Evolutionary conservation across 1,284 basidiomycete species (phyloP).

Genomic region (Tilletia indica): DNA sequence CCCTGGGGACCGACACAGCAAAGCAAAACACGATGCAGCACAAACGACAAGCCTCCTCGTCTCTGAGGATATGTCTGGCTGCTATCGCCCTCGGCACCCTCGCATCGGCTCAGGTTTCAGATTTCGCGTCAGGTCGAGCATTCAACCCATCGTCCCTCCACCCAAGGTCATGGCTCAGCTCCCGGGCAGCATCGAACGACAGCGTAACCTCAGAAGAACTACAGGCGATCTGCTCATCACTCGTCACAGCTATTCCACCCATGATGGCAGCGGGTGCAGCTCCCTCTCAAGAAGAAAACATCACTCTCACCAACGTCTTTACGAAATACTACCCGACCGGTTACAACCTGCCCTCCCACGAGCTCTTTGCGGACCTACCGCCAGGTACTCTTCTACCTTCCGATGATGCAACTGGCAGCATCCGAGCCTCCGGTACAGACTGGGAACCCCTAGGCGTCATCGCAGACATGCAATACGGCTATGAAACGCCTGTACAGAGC

Average conservation of each 20-base stretch:
- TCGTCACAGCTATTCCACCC: constrained; percentile 8
- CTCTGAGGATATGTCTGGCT: no score
- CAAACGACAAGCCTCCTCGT: no score
- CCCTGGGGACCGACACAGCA: no score
- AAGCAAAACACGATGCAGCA: no score
- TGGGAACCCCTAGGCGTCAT: constrained; percentile 26
- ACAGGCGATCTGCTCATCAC: not conserved
- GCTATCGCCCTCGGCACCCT: no score
- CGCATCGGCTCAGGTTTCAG: no score
- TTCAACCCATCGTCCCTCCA: not conserved
- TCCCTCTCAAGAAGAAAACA: constrained; percentile 4
- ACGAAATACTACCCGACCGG: constrained; percentile 27
- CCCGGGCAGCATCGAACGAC: not conserved
- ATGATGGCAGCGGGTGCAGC: constrained; percentile 11
- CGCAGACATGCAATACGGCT: constrained; percentile 33
- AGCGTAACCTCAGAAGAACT: not conserved
- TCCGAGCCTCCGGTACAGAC: constrained; percentile 22
- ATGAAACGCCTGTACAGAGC: constrained; percentile 21
- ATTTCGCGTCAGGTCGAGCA: no score
- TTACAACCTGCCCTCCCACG: constrained; percentile 26
- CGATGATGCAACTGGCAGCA: constrained; percentile 27
- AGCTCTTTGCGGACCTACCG: constrained; percentile 29
- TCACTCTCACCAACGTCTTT: constrained; percentile 19
- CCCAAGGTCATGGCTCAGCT: not conserved
- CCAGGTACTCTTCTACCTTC: constrained; percentile 19